Base-by-base conservation (phyloP, 257 asterid species). In the Solanum boliviense region DNA sequence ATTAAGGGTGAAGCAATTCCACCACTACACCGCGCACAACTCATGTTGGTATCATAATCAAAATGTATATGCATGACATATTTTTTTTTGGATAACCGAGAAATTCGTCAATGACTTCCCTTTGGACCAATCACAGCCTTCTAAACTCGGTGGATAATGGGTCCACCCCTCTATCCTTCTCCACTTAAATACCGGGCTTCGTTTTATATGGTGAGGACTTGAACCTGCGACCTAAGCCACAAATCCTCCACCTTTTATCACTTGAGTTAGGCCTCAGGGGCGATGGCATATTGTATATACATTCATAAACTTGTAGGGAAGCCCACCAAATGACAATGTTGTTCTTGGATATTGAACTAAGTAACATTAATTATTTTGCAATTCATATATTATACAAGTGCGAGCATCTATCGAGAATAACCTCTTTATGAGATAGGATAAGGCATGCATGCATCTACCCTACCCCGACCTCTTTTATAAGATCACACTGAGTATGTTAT, bases 151-250 rank as follows among this genome's bases (percentile, higher is more conserved):
- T 56, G 65, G 1, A 56, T 56, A 56, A 56, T 2, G n/a, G 65
- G 9, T 6, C 4, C n/a, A 0, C n/a, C 62, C 9, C 65, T 56
- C 65, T 56, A 18, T 4, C 65, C 65, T 56, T 18, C 65, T 56
- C 10, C n/a, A 56, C 2, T 18, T 56, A 56, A 56, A 56, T 56
- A 56, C 0, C 0, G 2, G 10, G 9, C n/a, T 56, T 56, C 9
- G 10, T 0, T 56, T 56, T 18, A 2, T 1, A 56, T 18, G 4
- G 10, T 18, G n/a, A 18, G 1, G 9, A 0, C 4, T 6, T 56
- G 65, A 56, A 56, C 65, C n/a, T 56, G 0, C 4, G 10, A 56
- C 1, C n/a, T 56, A 56, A 6, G n/a, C 65, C 65, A 56, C n/a
- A 18, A 56, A 56, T 6, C n/a, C n/a, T 56, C 4, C n/a, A 56